Percentiles rank a stretch among this genome's conserved stretches.
phyloP scores from a whole-genome alignment of 208 protist species.

The Trypanosomatidae sp. region DNA sequence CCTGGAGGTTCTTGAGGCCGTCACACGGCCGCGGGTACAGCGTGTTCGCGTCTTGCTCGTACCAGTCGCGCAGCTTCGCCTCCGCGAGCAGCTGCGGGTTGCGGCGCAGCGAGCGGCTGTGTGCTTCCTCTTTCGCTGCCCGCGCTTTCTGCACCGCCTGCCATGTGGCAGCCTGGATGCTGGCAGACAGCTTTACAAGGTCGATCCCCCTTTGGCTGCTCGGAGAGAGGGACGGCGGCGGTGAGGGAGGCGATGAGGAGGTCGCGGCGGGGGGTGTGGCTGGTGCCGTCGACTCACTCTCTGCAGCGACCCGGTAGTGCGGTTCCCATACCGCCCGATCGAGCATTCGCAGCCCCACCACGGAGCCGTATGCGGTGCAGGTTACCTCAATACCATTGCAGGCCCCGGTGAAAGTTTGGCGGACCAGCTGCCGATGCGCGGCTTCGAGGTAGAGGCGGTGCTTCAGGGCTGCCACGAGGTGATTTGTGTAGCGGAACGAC shows the following conservation, averaged over 20 bases:
- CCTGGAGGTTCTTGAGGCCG: conserved; percentile 51
- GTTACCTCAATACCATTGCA: conserved; percentile 81
- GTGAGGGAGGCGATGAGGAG: conserved; percentile 9
- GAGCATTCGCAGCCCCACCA: conserved; percentile 53
- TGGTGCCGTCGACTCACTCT: neutral
- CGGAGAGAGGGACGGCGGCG: neutral
- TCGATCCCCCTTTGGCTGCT: conserved; percentile 30
- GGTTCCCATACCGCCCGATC: conserved; percentile 57
- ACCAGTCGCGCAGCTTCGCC: conserved; percentile 65
- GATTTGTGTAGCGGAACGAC: conserved; percentile 91
- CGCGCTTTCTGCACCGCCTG: conserved; percentile 61
- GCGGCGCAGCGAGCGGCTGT: conserved; percentile 53
- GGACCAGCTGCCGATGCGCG: conserved; percentile 58
- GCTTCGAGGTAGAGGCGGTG: conserved; percentile 79
- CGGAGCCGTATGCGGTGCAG: conserved; percentile 71
- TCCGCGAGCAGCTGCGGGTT: conserved; percentile 48
- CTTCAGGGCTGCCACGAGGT: conserved; percentile 76
- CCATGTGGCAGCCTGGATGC: conserved; percentile 72
- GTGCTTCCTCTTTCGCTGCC: conserved; percentile 69
- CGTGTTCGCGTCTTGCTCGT: conserved; percentile 74
- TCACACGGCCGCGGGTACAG: conserved; percentile 58
- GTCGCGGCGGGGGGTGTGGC: neutral
- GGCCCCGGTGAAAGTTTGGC: conserved; percentile 54
- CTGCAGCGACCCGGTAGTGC: conserved; percentile 41
- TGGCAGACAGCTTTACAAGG: conserved; percentile 52